Base-by-base conservation (phyloP, 306 rosid genomes). In the Quercus gilva region DNA sequence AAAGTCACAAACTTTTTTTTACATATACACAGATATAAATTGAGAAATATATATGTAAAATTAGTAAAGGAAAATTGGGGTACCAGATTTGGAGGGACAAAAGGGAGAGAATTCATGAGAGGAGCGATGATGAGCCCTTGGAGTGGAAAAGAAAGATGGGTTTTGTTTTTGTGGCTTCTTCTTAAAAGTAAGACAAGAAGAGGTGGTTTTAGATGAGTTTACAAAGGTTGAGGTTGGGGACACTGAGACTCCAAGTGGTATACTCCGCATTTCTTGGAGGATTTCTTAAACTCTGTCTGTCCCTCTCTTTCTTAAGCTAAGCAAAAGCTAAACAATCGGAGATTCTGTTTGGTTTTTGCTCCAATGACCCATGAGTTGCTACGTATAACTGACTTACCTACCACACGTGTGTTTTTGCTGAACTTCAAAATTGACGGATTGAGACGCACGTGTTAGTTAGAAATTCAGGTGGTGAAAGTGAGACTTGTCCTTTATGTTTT, bases 261-360 rank as follows among this genome's bases (percentile, higher is more conserved):
- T 71, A 59, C 98, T 87, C 96, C 89, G 87, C 98, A 93, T 95
- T 76, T 89, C 87, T 83, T 49, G 85, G 86, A 86, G 73, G 79
- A 74, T 74, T 57, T 26, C 9, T 49, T 49, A 49, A 12, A 49
- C 53, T 78, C 65, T 61, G 77, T 82, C 60, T 71, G 53, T 80
- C 26, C 5, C 12, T 35, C 45, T 26, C 63, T 52, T 74, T 35
- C 55, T 76, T 76, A n/a, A 37, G 45, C 45, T 37, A 37, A 37
- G 43, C 43, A 37, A 37, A 37, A 43, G 64, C 83, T 58, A 57
- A 56, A 52, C 59, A 83, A 63, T 70, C 55, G 72, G 75, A 60
- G 83, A 63, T 73, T 83, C 72, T 41, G 11, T 18, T 31, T 15
- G 17, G 23, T 29, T 63, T 26, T 28, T 7, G 75, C 15, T n/a